Percentiles rank a stretch among this genome's conserved stretches.
Conservation (phyloP, 2,329 filamentous ascomycete species). For the Aspergillus latus region DNA sequence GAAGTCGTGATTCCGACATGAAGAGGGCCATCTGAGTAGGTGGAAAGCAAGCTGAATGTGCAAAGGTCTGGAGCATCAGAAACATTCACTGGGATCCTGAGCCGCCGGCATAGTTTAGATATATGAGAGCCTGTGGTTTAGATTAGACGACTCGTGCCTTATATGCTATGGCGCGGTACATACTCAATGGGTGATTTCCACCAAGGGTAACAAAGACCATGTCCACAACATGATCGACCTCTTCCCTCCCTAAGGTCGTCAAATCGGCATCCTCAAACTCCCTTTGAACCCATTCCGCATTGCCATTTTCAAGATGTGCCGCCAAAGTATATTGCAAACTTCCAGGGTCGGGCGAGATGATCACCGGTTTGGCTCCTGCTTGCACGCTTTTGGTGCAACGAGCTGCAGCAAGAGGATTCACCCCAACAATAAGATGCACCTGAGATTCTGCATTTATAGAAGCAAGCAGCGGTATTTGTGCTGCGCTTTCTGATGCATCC, state of each 20-base stretch:
- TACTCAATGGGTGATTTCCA: slow-evolving; percentile 51
- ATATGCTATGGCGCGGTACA: slow-evolving; percentile 30
- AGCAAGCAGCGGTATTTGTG: slow-evolving; percentile 37
- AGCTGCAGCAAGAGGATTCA: slow-evolving; percentile 81
- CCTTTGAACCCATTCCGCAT: slow-evolving; percentile 43
- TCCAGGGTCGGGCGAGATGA: slow-evolving; percentile 69
- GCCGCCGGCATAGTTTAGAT: slow-evolving; percentile 69
- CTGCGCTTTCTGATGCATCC: slow-evolving; percentile 26
- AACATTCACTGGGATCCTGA: slow-evolving; percentile 91
- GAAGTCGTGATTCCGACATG: slow-evolving; percentile 96
- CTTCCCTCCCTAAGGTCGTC: slow-evolving; percentile 72
- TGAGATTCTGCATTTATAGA: slow-evolving; percentile 43
- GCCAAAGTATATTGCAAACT: slow-evolving; percentile 60
- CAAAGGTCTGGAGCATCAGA: slow-evolving; percentile 83
- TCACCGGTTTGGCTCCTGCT: slow-evolving; percentile 75
- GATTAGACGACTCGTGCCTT: slow-evolving; percentile 24
- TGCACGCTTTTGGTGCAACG: slow-evolving; percentile 77
- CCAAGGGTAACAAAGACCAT: slow-evolving; percentile 81
- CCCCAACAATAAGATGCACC: slow-evolving; percentile 80
- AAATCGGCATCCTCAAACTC: slow-evolving; percentile 71
- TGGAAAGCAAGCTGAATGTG: slow-evolving; percentile 85
- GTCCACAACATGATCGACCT: slow-evolving; percentile 77
- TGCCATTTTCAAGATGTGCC: slow-evolving; percentile 45
- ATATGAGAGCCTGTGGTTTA: slow-evolving; percentile 60
- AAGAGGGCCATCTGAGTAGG: slow-evolving; percentile 83